A percentile compares a stretch with the other conserved stretches of the same genome.
These are phyloP conservation scores for Cruciata laevipes DNA, from an alignment of 257 asterid species.

Conservation along the genomic window DNA sequence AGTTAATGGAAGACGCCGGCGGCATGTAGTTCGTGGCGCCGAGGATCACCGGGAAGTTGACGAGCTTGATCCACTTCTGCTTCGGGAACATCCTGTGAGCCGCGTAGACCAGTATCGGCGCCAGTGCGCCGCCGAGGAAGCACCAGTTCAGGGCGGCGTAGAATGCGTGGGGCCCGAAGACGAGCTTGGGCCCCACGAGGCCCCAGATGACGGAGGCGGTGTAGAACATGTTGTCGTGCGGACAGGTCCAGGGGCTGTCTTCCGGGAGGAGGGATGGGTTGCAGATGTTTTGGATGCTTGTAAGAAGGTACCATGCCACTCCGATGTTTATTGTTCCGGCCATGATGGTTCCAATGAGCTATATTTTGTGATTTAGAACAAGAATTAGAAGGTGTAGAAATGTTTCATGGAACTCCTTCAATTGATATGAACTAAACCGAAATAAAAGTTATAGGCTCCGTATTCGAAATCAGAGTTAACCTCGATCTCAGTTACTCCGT, in stretches of 20 bases:
- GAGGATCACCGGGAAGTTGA: constrained; percentile 58
- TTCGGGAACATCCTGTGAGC: constrained; percentile 41
- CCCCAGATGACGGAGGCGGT: constrained; percentile 89
- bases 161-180: constrained; percentile 47
- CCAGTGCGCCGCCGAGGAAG: constrained; percentile 49
- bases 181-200: constrained; percentile 52
- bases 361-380: neutral
- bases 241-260: constrained; percentile 72
- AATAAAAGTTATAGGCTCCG: too few relatives aligned
- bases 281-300: constrained; percentile 33
- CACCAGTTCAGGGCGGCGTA: constrained; percentile 61
- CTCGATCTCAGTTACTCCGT: too few relatives aligned
- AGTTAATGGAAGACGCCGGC: constrained; percentile 59
- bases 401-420: neutral
- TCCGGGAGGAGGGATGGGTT: constrained; percentile 40
- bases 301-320: constrained; percentile 59
- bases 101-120: constrained; percentile 42
- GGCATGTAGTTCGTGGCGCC: constrained; percentile 56
- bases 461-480: too few relatives aligned
- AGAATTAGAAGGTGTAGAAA: neutral
- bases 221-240: constrained; percentile 43
- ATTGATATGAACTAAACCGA: too few relatives aligned
- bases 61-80: constrained; percentile 46
- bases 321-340: constrained; percentile 56
- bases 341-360: constrained; percentile 56